Base-by-base conservation (phyloP, 2,329 filamentous ascomycete species). In the Corinectria fuckeliana region DNA sequence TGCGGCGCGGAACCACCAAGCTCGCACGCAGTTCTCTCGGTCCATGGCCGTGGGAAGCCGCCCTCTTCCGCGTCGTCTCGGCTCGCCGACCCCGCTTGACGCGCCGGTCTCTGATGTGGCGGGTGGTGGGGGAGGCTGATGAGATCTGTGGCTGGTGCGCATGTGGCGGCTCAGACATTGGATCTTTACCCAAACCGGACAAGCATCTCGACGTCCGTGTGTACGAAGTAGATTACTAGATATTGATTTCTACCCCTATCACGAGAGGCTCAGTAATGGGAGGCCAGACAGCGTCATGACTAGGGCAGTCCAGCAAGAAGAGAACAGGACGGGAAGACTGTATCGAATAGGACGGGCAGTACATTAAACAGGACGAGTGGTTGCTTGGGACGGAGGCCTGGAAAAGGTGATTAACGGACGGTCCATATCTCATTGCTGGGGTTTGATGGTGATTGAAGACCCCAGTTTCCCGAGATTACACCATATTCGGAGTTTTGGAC, bases 71-170 rank as follows among this genome's bases (percentile, higher is more conserved):
- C 56, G 16, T 41, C 23, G 18, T 60, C 54, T 68, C 67, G 67
- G 66, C 56, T 53, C 36, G 53, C 52, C 51, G 59, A 38, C 56
- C 56, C 62, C 53, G 58, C 65, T n/a, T 36, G 42, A 34, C 49
- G 38, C 42, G 47, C 45, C 38, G 49, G 36, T 34, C 42, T 32
- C 51, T 42, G 58, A 53, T 34, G 53, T 32, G 28, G 42, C 16
- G 53, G n/a, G 56, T 61, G 60, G 67, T 65, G 67, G 67, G 65
- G 64, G 67, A 69, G 65, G 67, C 66, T 69, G 67, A 56, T 44
- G 48, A 48, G n/a, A 32, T 28, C 18, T n/a, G 39, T 45, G 50
- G 50, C 50, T 45, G 26, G 34, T 9, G 18, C 4, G 4, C 16
- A 5, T 25, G 38, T 44, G 38, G 50, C 50, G 26, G 16, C 16